Base-by-base conservation (phyloP, 1,284 basidiomycete genomes). In the Ceraceosorus bombacis region DNA sequence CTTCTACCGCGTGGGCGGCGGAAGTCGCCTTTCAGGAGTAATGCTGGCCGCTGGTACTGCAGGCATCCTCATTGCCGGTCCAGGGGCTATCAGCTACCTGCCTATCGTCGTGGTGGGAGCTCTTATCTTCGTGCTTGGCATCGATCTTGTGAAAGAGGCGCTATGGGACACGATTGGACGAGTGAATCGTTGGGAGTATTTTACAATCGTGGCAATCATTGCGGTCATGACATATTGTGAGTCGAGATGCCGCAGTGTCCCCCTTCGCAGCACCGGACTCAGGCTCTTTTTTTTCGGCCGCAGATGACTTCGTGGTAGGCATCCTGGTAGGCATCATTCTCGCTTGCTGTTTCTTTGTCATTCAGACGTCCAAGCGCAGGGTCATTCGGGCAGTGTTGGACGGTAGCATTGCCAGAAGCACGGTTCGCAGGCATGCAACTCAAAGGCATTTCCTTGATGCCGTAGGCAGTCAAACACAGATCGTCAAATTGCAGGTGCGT, bases 281-380 rank as follows among this genome's bases (percentile, higher is more conserved):
- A 27, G 27, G 27, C 27, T 27, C 27, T 27, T 27, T 3, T 27
- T 27, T 27, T 27, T 27, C 27, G 27, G 27, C 3, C 27, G 27
- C 27, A 27, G 27, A 57, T 39, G 77, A 78, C 80, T 97, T 97
- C 76, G 93, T 97, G 38, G 85, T 88, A 64, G 94, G 94, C 1
- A 88, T 98, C 0, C 79, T 95, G 1, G 89, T 93, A 70, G 95
- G 94, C 9, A 90, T 96, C 72, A 81, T 94, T 59, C 85, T 91
- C 58, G 90, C 90, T 65, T 95, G 89, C 75, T 84, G 95, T 78
- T 96, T 96, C 81, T 97, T 98, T 73, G 95, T 98, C 27, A 83
- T 97, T 2, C 90, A 95, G 73, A 94, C 91, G 60, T 92, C 97
- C 61, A 84, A 93, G 4, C 50, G 73, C 3, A 72, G 69, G 61